These are phyloP conservation scores for Backusella parvicylindrica DNA, from an alignment of 192 early-diverging fungal species.

Conservation along the genomic window DNA sequence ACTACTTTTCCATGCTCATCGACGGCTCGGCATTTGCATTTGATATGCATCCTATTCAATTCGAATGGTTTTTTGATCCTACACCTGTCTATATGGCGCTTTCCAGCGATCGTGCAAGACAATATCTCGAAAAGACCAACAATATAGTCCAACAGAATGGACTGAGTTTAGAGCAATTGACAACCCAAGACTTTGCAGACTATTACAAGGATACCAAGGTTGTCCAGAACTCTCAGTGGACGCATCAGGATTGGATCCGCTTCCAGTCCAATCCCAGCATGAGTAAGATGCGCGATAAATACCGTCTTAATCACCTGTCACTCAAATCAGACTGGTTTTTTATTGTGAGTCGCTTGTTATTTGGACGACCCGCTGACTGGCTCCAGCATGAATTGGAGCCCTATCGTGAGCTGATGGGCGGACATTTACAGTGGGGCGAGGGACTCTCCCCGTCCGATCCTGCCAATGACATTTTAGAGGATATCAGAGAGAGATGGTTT, in stretches of 20 bases:
- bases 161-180: background rate
- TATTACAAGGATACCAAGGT: background rate
- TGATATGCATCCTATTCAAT: conserved; percentile 15
- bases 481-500: background rate
- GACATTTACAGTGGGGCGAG: background rate
- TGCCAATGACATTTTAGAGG: background rate
- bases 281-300: background rate
- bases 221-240: background rate
- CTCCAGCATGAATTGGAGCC: conserved; percentile 6
- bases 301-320: conserved; percentile 3
- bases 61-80: conserved; percentile 23
- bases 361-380: conserved; percentile 18
- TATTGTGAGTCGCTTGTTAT: conserved; percentile 17
- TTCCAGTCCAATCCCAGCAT: background rate
- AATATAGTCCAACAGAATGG: too few species aligned
- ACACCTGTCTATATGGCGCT: conserved; percentile 15
- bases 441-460: conserved; percentile 17
- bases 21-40: conserved; percentile 23
- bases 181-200: background rate
- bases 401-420: conserved; percentile 19
- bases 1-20: conserved; percentile 23
- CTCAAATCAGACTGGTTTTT: conserved; percentile 28
- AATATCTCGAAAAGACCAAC: conserved; percentile 8
- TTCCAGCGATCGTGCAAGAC: conserved; percentile 1
- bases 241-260: background rate